Evolutionary conservation across 2,329 filamentous ascomycete species (phyloP).

Genomic region (Cercospora nicotianae): DNA sequence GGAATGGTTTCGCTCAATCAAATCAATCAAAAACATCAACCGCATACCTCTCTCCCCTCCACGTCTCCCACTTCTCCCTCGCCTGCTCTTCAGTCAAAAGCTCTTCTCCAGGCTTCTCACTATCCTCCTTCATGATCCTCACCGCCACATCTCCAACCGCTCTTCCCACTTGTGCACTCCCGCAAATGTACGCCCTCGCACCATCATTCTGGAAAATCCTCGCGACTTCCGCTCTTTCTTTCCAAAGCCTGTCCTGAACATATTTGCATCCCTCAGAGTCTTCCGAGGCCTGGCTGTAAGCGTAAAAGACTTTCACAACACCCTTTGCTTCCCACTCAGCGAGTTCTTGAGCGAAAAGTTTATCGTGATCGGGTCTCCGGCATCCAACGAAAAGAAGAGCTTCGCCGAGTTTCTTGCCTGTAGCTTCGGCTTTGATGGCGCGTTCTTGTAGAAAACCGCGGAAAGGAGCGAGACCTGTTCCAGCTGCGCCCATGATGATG

Average conservation of each 20-base stretch:
- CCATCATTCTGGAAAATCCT: conserved; percentile 48
- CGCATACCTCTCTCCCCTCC: conserved; percentile 50
- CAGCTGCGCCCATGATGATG: conserved; percentile 54
- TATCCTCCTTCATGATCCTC: conserved; percentile 46
- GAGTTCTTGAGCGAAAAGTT: conserved; percentile 61
- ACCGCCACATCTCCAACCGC: conserved; percentile 45
- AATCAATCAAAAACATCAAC: conserved; percentile 44
- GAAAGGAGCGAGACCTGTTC: conserved; percentile 52
- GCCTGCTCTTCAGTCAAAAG: conserved; percentile 35
- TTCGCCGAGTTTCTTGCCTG: conserved; percentile 54
- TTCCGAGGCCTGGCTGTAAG: conserved; percentile 53
- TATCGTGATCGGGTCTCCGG: conserved; percentile 55
- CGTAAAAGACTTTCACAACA: conserved; percentile 61
- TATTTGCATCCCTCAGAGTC: conserved; percentile 52
- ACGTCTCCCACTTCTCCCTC: conserved; percentile 47
- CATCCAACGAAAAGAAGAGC: conserved; percentile 68
- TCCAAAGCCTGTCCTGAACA: conserved; percentile 55
- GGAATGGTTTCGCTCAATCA: not conserved
- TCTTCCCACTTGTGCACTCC: conserved; percentile 44
- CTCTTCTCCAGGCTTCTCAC: conserved; percentile 24
- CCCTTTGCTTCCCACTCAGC: conserved; percentile 60
- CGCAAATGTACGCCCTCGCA: conserved; percentile 65
- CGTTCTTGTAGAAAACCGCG: conserved; percentile 47
- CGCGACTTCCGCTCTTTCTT: conserved; percentile 48
- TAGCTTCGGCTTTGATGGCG: conserved; percentile 43